Conservation (phyloP, 441 rosid genomes). For the Euphorbia celastroides region DNA sequence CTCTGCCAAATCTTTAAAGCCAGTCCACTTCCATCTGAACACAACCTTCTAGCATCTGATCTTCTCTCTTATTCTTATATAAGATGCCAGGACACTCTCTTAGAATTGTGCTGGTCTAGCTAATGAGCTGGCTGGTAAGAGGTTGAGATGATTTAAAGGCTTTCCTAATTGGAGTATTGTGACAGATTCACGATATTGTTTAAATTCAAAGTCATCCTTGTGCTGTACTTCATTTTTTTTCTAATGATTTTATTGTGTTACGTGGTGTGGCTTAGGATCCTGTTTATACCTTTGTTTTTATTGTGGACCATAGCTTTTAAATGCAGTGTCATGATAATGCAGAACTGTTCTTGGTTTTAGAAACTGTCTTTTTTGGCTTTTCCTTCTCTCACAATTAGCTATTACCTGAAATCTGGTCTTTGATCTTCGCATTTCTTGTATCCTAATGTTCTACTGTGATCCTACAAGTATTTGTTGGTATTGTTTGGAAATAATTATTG, state of each 20-base stretch:
- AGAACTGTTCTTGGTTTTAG: neutral
- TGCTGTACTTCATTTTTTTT: neutral
- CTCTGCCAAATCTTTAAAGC: neutral
- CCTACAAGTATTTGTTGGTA: neutral
- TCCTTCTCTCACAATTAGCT: neutral
- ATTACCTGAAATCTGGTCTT: neutral
- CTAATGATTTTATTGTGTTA: neutral
- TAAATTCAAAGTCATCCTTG: neutral
- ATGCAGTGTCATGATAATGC: neutral
- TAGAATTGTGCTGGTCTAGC: too few species aligned
- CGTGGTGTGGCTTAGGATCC: slow-evolving; percentile 7
- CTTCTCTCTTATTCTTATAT: neutral
- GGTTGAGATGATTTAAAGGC: too few species aligned
- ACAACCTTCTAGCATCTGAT: neutral
- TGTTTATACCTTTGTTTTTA: neutral
- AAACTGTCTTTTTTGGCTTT: neutral
- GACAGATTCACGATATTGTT: slow-evolving; percentile 3
- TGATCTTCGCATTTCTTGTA: slow-evolving; percentile 7
- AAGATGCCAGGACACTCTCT: neutral
- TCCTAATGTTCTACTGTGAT: neutral
- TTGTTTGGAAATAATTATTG: neutral
- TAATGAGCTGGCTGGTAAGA: too few species aligned
- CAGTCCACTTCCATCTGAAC: neutral
- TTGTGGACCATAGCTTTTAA: neutral
- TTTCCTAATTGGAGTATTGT: neutral